phyloP scores from a whole-genome alignment of 192 early-diverging fungal species.

The Oehlia diaphana region DNA sequence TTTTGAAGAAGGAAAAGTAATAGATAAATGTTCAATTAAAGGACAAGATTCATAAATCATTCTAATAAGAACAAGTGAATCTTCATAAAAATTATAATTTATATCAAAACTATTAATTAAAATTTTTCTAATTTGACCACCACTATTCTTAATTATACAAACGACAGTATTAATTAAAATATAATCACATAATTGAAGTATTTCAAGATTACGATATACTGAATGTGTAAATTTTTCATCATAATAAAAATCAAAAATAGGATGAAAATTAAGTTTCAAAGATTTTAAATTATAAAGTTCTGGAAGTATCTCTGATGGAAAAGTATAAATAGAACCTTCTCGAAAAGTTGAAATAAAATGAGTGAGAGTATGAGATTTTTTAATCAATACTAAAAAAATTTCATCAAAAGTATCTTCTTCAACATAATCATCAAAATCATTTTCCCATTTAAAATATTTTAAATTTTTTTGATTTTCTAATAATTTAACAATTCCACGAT shows the following conservation, averaged over 20 bases:
- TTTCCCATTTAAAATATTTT: neutral
- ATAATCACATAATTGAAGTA: neutral
- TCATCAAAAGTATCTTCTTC: neutral
- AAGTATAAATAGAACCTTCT: neutral
- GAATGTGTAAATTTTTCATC: too few relatives aligned
- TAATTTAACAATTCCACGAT: neutral
- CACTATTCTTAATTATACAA: neutral
- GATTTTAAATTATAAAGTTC: neutral
- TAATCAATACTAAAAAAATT: neutral
- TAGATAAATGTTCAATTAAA: neutral
- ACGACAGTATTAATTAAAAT: neutral
- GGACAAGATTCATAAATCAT: neutral
- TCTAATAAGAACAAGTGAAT: neutral
- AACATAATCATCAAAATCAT: neutral
- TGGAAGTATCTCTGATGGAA: neutral
- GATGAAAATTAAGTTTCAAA: neutral
- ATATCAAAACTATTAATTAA: neutral
- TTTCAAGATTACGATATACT: too few relatives aligned
- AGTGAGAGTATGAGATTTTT: neutral
- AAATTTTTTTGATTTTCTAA: neutral
- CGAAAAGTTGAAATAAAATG: neutral
- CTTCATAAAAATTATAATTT: neutral
- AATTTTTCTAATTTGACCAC: neutral
- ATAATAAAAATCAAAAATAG: too few relatives aligned
- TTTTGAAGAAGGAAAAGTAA: neutral